Evolutionary conservation across 345 rosid species (phyloP).

Genomic region (Citrus unshiu): DNA sequence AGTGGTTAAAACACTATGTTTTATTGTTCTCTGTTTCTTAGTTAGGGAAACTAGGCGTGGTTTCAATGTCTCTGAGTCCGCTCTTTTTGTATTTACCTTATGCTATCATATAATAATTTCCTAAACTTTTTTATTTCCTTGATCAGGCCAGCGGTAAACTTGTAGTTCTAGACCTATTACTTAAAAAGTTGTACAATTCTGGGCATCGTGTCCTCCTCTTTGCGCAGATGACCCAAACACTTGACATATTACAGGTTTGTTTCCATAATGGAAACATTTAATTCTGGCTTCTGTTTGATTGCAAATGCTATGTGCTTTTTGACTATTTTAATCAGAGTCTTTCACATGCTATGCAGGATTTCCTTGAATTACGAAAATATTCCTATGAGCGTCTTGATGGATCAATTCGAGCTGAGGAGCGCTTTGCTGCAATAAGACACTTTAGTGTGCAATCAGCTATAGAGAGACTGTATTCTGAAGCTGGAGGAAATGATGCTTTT

Average conservation of each 20-base stretch:
- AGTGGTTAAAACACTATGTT: background rate
- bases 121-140: conserved; percentile 1
- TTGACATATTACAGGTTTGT: conserved; percentile 82
- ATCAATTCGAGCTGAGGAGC: conserved; percentile 88
- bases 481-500: conserved; percentile 51
- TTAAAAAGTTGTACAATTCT: conserved; percentile 50
- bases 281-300: conserved; percentile 7
- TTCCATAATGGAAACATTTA: background rate
- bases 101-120: background rate
- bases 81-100: background rate
- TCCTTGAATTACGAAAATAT: conserved; percentile 72
- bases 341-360: conserved; percentile 48
- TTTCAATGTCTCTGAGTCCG: background rate
- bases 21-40: background rate
- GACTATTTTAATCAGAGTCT: background rate
- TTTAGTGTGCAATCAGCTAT: conserved; percentile 42
- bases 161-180: conserved; percentile 67
- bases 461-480: conserved; percentile 14
- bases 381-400: conserved; percentile 98
- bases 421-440: conserved; percentile 86
- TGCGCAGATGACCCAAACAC: conserved; percentile 91
- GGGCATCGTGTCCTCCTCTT: conserved; percentile 88
- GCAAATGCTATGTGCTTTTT: background rate
- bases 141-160: conserved; percentile 86
- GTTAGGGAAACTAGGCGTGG: background rate